These are phyloP conservation scores for Trichoderma sp. DNA, from an alignment of 2,329 filamentous ascomycete genomes.

Conservation along the genomic window DNA sequence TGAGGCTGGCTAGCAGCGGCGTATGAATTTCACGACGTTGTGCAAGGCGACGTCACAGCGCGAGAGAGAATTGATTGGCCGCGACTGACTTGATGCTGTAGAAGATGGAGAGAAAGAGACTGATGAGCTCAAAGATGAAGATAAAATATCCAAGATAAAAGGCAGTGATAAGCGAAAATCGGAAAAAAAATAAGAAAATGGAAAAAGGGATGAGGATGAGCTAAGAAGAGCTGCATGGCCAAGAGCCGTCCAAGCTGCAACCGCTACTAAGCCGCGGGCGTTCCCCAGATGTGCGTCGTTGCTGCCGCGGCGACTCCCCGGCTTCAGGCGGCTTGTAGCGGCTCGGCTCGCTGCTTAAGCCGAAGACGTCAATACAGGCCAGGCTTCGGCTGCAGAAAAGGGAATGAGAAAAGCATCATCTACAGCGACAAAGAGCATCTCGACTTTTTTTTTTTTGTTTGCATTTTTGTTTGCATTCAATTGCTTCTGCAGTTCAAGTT, in stretches of 20 bases:
- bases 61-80: not conserved
- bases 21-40: not conserved
- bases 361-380: conserved; percentile 19
- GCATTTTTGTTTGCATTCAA: not conserved
- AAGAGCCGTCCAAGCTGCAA: not conserved
- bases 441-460: not conserved
- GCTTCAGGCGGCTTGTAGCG: conserved; percentile 45
- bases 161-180: not conserved
- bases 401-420: not conserved
- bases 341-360: conserved; percentile 25
- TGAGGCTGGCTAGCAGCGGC: conserved; percentile 1
- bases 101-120: not conserved
- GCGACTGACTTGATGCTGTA: no score
- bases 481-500: not conserved
- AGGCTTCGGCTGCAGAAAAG: conserved; percentile 8
- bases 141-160: not conserved
- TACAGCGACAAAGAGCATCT: not conserved
- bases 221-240: not conserved
- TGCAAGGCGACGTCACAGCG: not conserved
- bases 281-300: not conserved
- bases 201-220: not conserved
- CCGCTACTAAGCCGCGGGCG: conserved; percentile 6
- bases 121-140: not conserved
- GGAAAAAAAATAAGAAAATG: not conserved
- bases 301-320: not conserved